Base-by-base conservation (phyloP, 306 rosid genomes). In the Pyrus betulifolia region DNA sequence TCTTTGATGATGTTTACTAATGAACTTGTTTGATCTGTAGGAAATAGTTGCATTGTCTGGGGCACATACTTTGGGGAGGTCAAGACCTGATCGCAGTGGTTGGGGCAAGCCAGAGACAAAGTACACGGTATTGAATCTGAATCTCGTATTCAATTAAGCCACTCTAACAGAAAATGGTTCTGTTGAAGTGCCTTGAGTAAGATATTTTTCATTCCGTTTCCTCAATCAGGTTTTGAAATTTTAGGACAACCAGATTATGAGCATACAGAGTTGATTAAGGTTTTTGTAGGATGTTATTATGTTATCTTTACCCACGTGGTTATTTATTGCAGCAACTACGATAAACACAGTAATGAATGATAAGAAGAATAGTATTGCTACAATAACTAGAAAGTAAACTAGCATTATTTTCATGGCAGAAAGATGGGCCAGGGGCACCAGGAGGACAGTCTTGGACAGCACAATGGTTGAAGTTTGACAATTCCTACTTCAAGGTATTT, bases 21-120 rank as follows among this genome's bases (percentile, higher is more conserved):
- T 70, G 61, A 69, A 67, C 55, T 68, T 80, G 57, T 60, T 82
- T 76, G 42, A 54, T 85, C 69, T 85, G 78, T 83, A 96, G 99
- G 98, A 96, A 89, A 92, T 96, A 79, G 99, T 92, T 82, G 99
- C 96, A 59, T 82, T 96, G 81, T 96, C 98, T 57, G 99, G 99
- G 70, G 99, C 98, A 0, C 99, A 96, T 84, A 96, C 99, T 21
- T 78, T 96, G 67, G 98, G 99, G 70, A 82, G 99, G 76, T 86
- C 98, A 75, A 93, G 98, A 78, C 99, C 96, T 19, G 98, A 96
- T 8, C 98, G 97, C 71, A 92, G 99, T 88, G 98, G 98, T 63
- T 96, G 96, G 98, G 99, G 99, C 80, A 92, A 96, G 83, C 93
- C 97, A n/a, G 99, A 91, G 85, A 96, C 98, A 65, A 86, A 92